Evolutionary conservation across 805 yeast species (phyloP).

Genomic region (Hanseniaspora thailandica): DNA sequence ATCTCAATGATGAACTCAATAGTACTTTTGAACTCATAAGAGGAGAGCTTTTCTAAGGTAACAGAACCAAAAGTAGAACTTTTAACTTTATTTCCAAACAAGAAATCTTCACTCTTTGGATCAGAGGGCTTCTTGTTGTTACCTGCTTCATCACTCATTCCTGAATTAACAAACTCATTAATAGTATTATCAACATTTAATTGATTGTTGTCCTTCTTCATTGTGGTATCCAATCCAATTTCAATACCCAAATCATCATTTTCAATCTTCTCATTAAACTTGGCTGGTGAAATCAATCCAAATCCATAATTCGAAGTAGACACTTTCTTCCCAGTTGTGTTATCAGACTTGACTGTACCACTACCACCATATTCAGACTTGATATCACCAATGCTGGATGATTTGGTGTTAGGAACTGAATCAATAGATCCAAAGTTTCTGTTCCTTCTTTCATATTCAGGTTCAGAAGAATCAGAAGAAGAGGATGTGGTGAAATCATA

Average conservation of each 20-base stretch:
- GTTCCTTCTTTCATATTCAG: not conserved
- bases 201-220: not conserved
- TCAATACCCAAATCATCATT: slow-evolving; percentile 23
- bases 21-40: slow-evolving; percentile 46
- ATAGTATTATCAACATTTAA: not conserved
- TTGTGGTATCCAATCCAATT: slow-evolving; percentile 24
- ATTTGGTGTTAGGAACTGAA: not conserved
- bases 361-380: not conserved
- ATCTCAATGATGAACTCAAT: slow-evolving; percentile 44
- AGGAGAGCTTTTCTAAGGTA: slow-evolving; percentile 47
- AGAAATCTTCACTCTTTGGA: not conserved
- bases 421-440: not conserved
- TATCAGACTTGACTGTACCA: not conserved
- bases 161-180: not conserved
- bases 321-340: not conserved
- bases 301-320: slow-evolving; percentile 18
- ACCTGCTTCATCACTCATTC: not conserved
- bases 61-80: slow-evolving; percentile 18
- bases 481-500: slow-evolving; percentile 11
- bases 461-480: not conserved
- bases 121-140: not conserved
- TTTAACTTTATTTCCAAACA: not conserved
- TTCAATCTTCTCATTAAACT: slow-evolving; percentile 23
- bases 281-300: slow-evolving; percentile 24
- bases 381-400: not conserved